A percentile compares a stretch with the other conserved stretches of the same genome.
phyloP scores from a whole-genome alignment of 1,139 yeast genomes.

The Taiozyma sp. region DNA sequence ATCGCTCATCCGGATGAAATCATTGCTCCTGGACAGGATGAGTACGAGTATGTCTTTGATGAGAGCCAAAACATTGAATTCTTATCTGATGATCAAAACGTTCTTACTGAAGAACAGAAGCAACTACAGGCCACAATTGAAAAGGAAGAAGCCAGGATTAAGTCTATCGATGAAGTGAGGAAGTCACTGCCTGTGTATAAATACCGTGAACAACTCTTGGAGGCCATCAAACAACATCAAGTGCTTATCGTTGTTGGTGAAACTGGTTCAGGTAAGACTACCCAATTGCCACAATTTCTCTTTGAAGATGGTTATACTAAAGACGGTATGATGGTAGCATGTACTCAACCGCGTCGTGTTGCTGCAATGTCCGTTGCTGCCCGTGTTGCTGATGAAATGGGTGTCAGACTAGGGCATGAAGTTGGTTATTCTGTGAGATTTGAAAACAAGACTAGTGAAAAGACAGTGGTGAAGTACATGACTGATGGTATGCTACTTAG shows the following conservation, averaged over 20 bases:
- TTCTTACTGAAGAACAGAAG: conserved; percentile 26
- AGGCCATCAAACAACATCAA: conserved; percentile 60
- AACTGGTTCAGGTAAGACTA: conserved; percentile 97
- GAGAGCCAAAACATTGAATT: conserved; percentile 70
- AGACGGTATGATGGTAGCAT: conserved; percentile 57
- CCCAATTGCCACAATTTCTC: conserved; percentile 88
- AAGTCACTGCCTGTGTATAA: conserved; percentile 73
- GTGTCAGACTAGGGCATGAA: conserved; percentile 61
- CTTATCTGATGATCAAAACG: conserved; percentile 42
- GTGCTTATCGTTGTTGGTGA: conserved; percentile 91
- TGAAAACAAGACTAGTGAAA: conserved; percentile 64
- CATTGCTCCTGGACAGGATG: conserved; percentile 39
- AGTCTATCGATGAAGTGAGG: conserved; percentile 39
- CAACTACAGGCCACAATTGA: conserved; percentile 31
- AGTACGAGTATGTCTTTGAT: conserved; percentile 83
- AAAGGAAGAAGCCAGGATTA: conserved; percentile 38
- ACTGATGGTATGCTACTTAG: conserved; percentile 93
- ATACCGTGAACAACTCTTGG: conserved; percentile 58
- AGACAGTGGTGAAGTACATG: conserved; percentile 76
- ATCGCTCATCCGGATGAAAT: conserved; percentile 42
- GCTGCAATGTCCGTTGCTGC: conserved; percentile 94
- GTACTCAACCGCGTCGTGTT: conserved; percentile 95
- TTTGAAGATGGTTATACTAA: conserved; percentile 75
- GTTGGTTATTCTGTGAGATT: conserved; percentile 90
- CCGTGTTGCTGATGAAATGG: conserved; percentile 87